Conservation (phyloP, 768 basidiomycete species). For the Cystofilobasidium macerans region DNA sequence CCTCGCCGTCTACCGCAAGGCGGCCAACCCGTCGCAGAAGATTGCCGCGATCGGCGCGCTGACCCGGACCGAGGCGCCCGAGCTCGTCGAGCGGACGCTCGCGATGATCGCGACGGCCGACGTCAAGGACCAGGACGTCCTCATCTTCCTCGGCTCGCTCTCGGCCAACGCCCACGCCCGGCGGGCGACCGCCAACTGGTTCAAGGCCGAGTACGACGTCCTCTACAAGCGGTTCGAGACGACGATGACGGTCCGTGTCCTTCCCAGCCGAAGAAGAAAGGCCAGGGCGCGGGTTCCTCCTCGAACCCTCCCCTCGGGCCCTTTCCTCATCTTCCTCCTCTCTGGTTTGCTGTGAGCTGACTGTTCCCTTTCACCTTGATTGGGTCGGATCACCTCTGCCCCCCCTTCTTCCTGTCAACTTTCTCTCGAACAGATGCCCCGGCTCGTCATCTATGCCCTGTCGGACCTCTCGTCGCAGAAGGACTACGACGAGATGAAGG, state of each 20-base stretch:
- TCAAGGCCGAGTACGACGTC: slow-evolving; percentile 56
- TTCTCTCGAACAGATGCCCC: too few species aligned
- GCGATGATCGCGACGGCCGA: slow-evolving; percentile 45
- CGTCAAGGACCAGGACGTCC: slow-evolving; percentile 47
- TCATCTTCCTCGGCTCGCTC: slow-evolving; percentile 55
- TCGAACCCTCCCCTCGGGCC: too few species aligned
- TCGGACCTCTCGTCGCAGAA: slow-evolving; percentile 51
- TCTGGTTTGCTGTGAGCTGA: too few species aligned
- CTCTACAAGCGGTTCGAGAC: background rate
- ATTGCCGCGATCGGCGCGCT: slow-evolving; percentile 53
- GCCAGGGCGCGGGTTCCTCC: too few species aligned
- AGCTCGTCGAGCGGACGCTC: slow-evolving; percentile 54
- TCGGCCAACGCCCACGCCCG: slow-evolving; percentile 49
- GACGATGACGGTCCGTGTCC: too few species aligned
- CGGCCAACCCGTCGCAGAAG: slow-evolving; percentile 61
- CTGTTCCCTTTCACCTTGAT: too few species aligned
- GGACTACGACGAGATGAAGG: slow-evolving; percentile 53
- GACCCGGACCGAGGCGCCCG: slow-evolving; percentile 49
- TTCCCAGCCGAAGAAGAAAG: too few species aligned
- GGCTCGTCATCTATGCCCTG: slow-evolving; percentile 39
- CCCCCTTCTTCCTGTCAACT: too few species aligned
- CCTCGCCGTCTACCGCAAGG: slow-evolving; percentile 56
- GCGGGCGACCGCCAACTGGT: slow-evolving; percentile 49
- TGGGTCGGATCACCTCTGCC: too few species aligned
- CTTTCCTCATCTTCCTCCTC: too few species aligned